A percentile compares a stretch with the other conserved stretches of the same genome.
These are phyloP conservation scores for Piromyces sp. DNA, from an alignment of 192 early-diverging fungal species.

Conservation along the genomic window DNA sequence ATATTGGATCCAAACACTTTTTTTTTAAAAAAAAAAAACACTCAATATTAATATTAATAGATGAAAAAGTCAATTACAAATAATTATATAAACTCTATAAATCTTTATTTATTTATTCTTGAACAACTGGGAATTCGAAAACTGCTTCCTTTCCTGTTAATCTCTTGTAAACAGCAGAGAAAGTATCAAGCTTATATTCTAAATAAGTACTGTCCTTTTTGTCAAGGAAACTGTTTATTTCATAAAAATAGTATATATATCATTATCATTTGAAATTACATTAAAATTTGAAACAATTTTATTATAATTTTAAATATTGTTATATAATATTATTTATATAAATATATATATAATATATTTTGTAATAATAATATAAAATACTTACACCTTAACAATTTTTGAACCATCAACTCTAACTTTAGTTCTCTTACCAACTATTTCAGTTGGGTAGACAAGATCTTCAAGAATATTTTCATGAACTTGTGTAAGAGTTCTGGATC, in stretches of 20 bases:
- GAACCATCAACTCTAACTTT: conserved; percentile 87
- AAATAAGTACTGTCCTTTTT: conserved; percentile 90
- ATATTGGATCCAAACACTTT: too few species aligned
- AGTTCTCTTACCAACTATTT: conserved; percentile 96
- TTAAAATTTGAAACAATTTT: too few species aligned
- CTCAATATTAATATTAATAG: background rate
- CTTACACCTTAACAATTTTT: conserved; percentile 84
- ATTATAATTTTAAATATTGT: too few species aligned
- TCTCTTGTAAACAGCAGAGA: conserved; percentile 85
- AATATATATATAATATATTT: too few species aligned
- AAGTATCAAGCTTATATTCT: conserved; percentile 97
- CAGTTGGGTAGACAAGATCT: conserved; percentile 96
- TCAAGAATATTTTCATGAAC: conserved; percentile 94
- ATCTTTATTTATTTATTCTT: background rate
- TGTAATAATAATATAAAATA: background rate
- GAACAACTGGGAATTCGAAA: conserved; percentile 67
- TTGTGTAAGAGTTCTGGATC: conserved; percentile 83
- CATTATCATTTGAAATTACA: too few species aligned
- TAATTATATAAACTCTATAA: background rate
- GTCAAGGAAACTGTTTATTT: conserved; percentile 60
- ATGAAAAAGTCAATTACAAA: background rate
- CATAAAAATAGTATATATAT: background rate
- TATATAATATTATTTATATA: too few species aligned
- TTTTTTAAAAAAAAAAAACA: too few species aligned
- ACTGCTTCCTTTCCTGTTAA: conserved; percentile 94